phyloP scores from a whole-genome alignment of 768 basidiomycete species.

The Rubroboletus pulcherrimus region DNA sequence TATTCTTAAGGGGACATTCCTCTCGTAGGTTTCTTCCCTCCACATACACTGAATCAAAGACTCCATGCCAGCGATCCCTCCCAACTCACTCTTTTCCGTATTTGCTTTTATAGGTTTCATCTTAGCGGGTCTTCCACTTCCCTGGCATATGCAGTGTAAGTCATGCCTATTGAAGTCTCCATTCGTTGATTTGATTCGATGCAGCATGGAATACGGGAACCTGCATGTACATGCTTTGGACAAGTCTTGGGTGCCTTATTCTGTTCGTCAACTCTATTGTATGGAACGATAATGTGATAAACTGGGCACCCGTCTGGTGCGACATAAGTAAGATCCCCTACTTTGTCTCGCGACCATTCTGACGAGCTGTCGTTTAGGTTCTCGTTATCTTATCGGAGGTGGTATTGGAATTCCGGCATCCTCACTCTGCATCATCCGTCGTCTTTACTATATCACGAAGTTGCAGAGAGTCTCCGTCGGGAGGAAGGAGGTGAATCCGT shows the following conservation, averaged over 20 bases:
- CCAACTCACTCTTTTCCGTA: slow-evolving; percentile 7
- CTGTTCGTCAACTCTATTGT: slow-evolving; percentile 35
- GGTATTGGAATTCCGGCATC: slow-evolving; percentile 45
- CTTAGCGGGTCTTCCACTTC: slow-evolving; percentile 40
- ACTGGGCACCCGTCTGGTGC: slow-evolving; percentile 46
- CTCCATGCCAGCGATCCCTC: neutral
- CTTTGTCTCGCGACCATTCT: neutral
- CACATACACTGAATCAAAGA: neutral
- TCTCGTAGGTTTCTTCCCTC: neutral
- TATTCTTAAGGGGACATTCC: neutral
- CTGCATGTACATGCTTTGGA: slow-evolving; percentile 35
- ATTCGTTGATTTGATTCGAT: neutral
- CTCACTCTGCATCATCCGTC: slow-evolving; percentile 58
- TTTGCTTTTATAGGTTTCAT: slow-evolving; percentile 37
- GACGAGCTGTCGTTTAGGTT: slow-evolving; percentile 26
- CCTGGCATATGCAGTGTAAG: slow-evolving; percentile 48
- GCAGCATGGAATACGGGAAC: slow-evolving; percentile 33
- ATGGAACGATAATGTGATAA: slow-evolving; percentile 34
- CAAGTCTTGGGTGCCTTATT: slow-evolving; percentile 23
- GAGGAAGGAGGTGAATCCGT: no score
- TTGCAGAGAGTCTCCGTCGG: no score
- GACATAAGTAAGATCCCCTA: slow-evolving; percentile 42
- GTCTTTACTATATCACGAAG: slow-evolving; percentile 53
- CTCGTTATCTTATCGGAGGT: slow-evolving; percentile 43
- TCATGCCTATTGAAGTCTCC: neutral